phyloP scores from a whole-genome alignment of 371 early-diverging fungal species.

The Capillidium rhysosporum region DNA sequence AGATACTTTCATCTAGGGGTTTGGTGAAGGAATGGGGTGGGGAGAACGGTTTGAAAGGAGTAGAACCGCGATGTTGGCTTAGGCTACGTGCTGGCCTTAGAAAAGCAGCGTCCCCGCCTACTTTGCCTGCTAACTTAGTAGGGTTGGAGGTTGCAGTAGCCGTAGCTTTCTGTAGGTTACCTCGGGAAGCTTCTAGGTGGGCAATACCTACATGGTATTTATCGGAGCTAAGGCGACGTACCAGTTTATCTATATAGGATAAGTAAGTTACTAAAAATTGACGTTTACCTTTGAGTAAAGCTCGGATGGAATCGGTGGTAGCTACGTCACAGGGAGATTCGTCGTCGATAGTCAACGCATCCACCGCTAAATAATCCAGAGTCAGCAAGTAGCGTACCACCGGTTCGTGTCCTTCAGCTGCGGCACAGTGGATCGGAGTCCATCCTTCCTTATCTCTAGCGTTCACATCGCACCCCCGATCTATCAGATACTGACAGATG shows the following conservation, averaged over 20 bases:
- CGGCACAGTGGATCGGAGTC: conserved; percentile 47
- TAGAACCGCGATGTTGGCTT: not conserved
- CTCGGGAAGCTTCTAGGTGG: not conserved
- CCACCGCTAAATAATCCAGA: not conserved
- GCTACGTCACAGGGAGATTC: conserved; percentile 5
- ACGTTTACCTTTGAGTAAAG: not conserved
- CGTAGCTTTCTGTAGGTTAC: not conserved
- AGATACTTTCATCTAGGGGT: not conserved
- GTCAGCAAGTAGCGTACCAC: conserved; percentile 18
- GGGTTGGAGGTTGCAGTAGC: too few species aligned
- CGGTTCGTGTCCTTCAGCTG: conserved; percentile 31
- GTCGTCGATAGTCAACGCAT: not conserved
- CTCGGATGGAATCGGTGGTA: not conserved
- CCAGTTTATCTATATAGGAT: conserved; percentile 1
- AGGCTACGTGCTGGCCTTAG: not conserved
- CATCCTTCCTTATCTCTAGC: conserved; percentile 28
- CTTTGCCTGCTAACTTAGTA: not conserved
- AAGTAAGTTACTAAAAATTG: not conserved
- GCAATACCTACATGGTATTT: not conserved
- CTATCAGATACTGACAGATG: conserved; percentile 21
- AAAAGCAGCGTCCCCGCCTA: not conserved
- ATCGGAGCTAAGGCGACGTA: not conserved
- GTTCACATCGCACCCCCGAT: conserved; percentile 20
- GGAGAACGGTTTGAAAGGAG: conserved; percentile 1
- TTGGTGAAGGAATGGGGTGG: conserved; percentile 3